Conservation (phyloP, 306 rosid genomes). For the Citrullus amarus region DNA sequence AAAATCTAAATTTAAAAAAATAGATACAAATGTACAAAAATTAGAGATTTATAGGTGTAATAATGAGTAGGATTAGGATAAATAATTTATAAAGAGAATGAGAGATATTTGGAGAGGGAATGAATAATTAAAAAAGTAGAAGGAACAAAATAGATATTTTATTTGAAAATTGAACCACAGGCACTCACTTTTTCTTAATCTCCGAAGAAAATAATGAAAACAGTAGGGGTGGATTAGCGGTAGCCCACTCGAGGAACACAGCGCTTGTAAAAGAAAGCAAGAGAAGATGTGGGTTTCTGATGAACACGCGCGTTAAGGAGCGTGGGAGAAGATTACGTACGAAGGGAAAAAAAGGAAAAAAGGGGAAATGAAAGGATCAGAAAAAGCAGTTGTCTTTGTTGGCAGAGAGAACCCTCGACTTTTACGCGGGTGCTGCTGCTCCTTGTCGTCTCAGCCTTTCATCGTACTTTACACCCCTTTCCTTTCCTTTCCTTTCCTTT, state of each 20-base stretch:
- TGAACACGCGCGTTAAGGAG: background rate
- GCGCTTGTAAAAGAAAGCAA: background rate
- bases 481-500: background rate
- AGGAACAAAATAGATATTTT: background rate
- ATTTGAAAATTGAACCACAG: background rate
- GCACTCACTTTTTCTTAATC: background rate
- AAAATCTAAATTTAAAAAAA: too few species aligned
- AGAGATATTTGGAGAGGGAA: background rate
- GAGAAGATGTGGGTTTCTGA: background rate
- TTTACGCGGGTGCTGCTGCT: conserved; percentile 44
- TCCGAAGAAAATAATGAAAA: background rate
- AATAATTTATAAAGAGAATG: background rate
- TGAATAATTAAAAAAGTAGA: background rate
- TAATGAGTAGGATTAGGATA: too few species aligned
- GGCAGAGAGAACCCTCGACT: conserved; percentile 40
- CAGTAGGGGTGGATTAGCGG: background rate
- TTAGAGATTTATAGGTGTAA: too few species aligned
- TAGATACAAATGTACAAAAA: too few species aligned
- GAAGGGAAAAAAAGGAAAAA: background rate
- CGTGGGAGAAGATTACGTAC: background rate
- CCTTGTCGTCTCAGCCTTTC: conserved; percentile 38
- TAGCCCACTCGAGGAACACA: background rate
- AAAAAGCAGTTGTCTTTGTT: conserved; percentile 6
- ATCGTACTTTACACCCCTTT: conserved; percentile 65
- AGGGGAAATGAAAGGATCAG: background rate